Conservation (phyloP, 495 filamentous ascomycete species). For the Aspergillus leporis region DNA sequence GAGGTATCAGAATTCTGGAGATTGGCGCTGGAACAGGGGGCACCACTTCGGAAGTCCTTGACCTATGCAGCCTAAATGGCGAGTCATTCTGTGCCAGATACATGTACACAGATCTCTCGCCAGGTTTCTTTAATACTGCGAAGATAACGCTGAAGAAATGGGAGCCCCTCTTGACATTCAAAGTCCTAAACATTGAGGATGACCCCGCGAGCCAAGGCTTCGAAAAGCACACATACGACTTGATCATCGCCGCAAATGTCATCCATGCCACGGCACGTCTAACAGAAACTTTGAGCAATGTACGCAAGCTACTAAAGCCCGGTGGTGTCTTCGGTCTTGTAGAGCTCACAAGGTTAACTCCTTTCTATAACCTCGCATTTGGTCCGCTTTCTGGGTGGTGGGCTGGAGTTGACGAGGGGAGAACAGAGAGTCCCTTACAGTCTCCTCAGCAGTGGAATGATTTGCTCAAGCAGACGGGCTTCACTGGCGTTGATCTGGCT, state of each 20-base stretch:
- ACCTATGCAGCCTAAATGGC: background rate
- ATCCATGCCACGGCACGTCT: constrained; percentile 39
- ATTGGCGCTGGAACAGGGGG: background rate
- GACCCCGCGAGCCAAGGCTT: constrained; percentile 42
- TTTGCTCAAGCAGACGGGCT: constrained; percentile 36
- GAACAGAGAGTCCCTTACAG: constrained; percentile 10
- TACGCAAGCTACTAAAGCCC: constrained; percentile 10
- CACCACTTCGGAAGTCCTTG: constrained; percentile 9
- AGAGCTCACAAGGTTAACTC: background rate
- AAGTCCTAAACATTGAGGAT: constrained; percentile 37
- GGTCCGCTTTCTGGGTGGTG: constrained; percentile 31
- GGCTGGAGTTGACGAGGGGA: constrained; percentile 13
- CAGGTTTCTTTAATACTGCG: background rate
- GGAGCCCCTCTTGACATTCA: background rate
- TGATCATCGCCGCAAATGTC: constrained; percentile 19
- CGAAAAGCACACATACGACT: constrained; percentile 37
- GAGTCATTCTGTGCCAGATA: background rate
- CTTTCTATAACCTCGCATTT: background rate
- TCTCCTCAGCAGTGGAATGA: constrained; percentile 32
- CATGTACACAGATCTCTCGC: constrained; percentile 1
- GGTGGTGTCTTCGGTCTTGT: constrained; percentile 15
- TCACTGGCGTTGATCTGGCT: constrained; percentile 42
- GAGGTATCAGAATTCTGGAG: background rate
- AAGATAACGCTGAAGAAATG: background rate
- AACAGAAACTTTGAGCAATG: constrained; percentile 25